phyloP scores from a whole-genome alignment of 2,329 filamentous ascomycete genomes.

The Chrysoporthe puriensis region DNA sequence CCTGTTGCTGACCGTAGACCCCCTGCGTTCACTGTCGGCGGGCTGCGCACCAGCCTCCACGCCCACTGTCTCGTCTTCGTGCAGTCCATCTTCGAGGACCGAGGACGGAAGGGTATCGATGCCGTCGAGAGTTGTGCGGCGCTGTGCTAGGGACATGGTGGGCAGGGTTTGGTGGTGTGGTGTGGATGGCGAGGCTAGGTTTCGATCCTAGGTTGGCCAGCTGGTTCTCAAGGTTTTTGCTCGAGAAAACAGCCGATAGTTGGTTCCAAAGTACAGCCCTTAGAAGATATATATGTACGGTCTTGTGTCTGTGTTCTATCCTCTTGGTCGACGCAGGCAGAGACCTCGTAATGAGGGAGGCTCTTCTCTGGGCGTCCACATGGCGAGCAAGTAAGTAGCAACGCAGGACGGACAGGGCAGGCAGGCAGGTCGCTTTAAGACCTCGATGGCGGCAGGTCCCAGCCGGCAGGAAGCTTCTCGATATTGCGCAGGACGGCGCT shows the following conservation, averaged over 20 bases:
- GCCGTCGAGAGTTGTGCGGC: conserved; percentile 24
- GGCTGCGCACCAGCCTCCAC: background rate
- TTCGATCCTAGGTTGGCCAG: background rate
- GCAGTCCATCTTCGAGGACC: background rate
- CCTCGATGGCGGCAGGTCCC: background rate
- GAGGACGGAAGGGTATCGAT: conserved; percentile 10
- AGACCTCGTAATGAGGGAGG: background rate
- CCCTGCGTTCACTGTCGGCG: conserved; percentile 3
- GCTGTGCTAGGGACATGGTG: conserved; percentile 27
- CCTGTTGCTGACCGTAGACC: background rate
- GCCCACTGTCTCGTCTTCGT: background rate
- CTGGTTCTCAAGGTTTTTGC: background rate
- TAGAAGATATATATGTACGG: background rate
- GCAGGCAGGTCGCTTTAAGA: background rate
- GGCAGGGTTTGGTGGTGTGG: background rate
- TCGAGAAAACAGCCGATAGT: background rate
- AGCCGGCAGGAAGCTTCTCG: background rate
- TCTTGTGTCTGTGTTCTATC: background rate
- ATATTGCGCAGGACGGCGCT: background rate
- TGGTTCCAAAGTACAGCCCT: background rate
- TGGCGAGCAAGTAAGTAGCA: background rate
- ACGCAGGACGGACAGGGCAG: background rate
- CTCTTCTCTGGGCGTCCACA: background rate
- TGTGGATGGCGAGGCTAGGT: background rate
- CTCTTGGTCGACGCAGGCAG: background rate